Base-by-base conservation (phyloP, 805 yeast genomes). In the Yarrowia phangngaensis region DNA sequence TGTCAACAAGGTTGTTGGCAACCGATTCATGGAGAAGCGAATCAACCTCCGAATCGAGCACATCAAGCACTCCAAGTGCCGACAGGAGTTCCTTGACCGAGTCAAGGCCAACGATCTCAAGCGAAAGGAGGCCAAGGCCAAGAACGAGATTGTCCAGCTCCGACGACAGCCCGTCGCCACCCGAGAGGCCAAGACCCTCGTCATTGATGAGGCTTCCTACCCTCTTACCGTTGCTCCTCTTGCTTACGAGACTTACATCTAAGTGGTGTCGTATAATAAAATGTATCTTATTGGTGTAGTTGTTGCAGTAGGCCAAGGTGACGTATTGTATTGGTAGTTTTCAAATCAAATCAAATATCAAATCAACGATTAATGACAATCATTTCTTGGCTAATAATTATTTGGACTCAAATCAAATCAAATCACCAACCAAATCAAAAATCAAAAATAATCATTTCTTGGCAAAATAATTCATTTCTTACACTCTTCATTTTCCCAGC, bases 81-180 rank as follows among this genome's bases (percentile, higher is more conserved):
- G 98, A 79, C 85, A 85, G 74, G 97, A 92, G 78, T 92, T 92
- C 77, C 81, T 92, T 75, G 84, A 85, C 83, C 88, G 98, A 80
- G 98, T 92, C 69, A 90, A 89, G 82, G 71, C 82, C 70, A 92
- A 90, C 77, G 96, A 95, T 72, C 92, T 86, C 64, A 80, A 79
- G 79, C 84, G 82, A 78, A 73, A 72, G 65, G 97, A 84, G 75
- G 98, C 97, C 64, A 89, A 88, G 81, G 89, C 84, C 62, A 75
- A 82, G 71, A 97, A 97, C 73, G 82, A 79, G 70, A 74, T 84
- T 64, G 90, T 85, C 60, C 78, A 76, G 76, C 85, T 92, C 69
- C 92, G 90, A 89, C 86, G 99, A 83, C 90, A 84, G 75, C 97
- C 98, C 70, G 96, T 78, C 68, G 84, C 79, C 75, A 98, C 99